Conservation (phyloP, 2,329 filamentous ascomycete genomes). For the Teratosphaeria pseudoeucalypti region DNA sequence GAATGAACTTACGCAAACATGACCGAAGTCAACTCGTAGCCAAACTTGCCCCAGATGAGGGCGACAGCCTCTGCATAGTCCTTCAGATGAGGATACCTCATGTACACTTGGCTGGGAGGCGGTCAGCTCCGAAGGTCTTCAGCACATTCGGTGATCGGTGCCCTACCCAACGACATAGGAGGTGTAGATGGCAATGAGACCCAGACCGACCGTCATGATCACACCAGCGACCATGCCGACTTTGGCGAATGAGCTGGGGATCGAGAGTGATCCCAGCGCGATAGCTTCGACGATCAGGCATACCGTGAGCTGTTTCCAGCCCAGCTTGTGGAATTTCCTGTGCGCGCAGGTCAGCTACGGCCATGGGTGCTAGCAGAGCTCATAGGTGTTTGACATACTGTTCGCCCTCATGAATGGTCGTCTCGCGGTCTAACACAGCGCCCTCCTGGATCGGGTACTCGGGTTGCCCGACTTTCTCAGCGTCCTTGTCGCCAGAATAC, state of each 20-base stretch:
- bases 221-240: slow-evolving; percentile 47
- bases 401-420: slow-evolving; percentile 2
- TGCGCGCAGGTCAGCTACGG: background rate
- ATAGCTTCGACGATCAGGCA: slow-evolving; percentile 46
- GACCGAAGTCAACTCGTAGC: slow-evolving; percentile 32
- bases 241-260: slow-evolving; percentile 45
- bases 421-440: background rate
- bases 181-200: slow-evolving; percentile 50
- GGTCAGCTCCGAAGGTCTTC: background rate
- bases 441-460: background rate
- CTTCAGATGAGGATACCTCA: slow-evolving; percentile 34
- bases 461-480: background rate
- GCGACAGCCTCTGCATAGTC: slow-evolving; percentile 36
- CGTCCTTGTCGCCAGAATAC: background rate
- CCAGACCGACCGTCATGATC: slow-evolving; percentile 45
- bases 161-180: slow-evolving; percentile 45
- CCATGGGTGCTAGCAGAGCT: background rate
- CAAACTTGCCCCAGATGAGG: slow-evolving; percentile 32
- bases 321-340: slow-evolving; percentile 3
- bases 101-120: slow-evolving; percentile 41
- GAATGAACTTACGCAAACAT: slow-evolving; percentile 26
- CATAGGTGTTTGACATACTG: background rate
- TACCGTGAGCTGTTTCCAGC: slow-evolving; percentile 1
- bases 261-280: slow-evolving; percentile 47
- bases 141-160: background rate